Evolutionary conservation across 352 stramenopile species (phyloP).

Genomic region (Lagenidium giganteum): DNA sequence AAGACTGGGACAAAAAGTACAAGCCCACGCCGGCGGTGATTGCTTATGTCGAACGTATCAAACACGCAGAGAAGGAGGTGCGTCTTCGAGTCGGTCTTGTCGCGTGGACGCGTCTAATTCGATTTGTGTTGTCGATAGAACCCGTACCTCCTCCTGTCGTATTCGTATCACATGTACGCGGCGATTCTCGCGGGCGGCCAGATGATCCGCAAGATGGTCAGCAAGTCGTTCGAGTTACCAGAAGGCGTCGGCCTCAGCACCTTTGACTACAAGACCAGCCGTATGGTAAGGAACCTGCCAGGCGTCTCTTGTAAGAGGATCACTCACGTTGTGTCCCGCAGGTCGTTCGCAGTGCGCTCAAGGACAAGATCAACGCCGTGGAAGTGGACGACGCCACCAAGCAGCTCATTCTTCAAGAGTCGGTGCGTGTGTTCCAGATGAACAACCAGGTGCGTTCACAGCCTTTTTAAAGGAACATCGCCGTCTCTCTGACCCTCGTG

Average conservation of each 20-base stretch:
- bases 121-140: no score
- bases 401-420: conserved; percentile 45
- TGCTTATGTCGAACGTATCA: conserved; percentile 51
- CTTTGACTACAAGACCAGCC: conserved; percentile 47
- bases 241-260: conserved; percentile 39
- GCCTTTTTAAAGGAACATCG: not conserved
- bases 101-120: no score
- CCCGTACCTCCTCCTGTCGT: conserved; percentile 50
- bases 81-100: no score
- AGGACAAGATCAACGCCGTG: conserved; percentile 53
- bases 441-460: conserved; percentile 51
- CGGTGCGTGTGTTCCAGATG: conserved; percentile 48
- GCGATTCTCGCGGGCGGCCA: conserved; percentile 54
- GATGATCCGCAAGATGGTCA: conserved; percentile 66
- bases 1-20: conserved; percentile 55
- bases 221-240: conserved; percentile 39
- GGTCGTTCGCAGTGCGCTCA: conserved; percentile 42
- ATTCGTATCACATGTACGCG: conserved; percentile 77
- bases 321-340: conserved; percentile 3
- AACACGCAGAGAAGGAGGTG: conserved; percentile 50
- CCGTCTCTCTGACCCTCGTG: not conserved
- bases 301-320: not conserved
- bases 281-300: no score
- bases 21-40: conserved; percentile 38
- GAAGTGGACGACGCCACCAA: conserved; percentile 34